Conservation (phyloP, 2,329 filamentous ascomycete genomes). For the Orbilia brochopaga region DNA sequence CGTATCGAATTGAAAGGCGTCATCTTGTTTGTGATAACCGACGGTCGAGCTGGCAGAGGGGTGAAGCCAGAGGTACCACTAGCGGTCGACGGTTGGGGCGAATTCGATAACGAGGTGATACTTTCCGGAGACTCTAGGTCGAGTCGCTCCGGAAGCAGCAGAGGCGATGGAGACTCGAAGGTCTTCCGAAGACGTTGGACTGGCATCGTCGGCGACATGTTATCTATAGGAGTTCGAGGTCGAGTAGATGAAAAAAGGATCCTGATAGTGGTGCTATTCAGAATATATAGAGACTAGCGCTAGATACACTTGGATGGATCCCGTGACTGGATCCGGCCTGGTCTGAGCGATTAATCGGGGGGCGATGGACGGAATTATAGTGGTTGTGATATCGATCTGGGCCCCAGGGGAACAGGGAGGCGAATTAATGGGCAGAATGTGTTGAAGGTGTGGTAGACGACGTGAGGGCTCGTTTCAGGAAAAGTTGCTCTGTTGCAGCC, state of each 20-base stretch:
- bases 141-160: conserved; percentile 47
- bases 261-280: conserved; percentile 23
- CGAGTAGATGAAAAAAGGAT: conserved; percentile 13
- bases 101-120: conserved; percentile 36
- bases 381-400: conserved; percentile 20
- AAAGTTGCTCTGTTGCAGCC: conserved; percentile 4
- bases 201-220: conserved; percentile 34
- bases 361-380: conserved; percentile 17
- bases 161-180: conserved; percentile 37
- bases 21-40: conserved; percentile 51
- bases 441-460: conserved; percentile 48
- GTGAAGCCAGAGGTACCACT: conserved; percentile 29
- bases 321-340: conserved; percentile 31
- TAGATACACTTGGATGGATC: conserved; percentile 19
- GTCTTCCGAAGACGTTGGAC: conserved; percentile 18
- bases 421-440: conserved; percentile 11
- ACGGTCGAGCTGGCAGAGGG: conserved; percentile 42
- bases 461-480: conserved; percentile 19
- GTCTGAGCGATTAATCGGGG: conserved; percentile 50
- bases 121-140: conserved; percentile 34
- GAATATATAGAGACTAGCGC: conserved; percentile 35
- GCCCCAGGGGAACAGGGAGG: too few relatives aligned
- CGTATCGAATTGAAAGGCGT: conserved; percentile 43
- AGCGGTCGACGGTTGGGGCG: conserved; percentile 3
- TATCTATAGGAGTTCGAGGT: conserved; percentile 15